phyloP scores from a whole-genome alignment of 768 basidiomycete species.

The Lactarius trivialis region DNA sequence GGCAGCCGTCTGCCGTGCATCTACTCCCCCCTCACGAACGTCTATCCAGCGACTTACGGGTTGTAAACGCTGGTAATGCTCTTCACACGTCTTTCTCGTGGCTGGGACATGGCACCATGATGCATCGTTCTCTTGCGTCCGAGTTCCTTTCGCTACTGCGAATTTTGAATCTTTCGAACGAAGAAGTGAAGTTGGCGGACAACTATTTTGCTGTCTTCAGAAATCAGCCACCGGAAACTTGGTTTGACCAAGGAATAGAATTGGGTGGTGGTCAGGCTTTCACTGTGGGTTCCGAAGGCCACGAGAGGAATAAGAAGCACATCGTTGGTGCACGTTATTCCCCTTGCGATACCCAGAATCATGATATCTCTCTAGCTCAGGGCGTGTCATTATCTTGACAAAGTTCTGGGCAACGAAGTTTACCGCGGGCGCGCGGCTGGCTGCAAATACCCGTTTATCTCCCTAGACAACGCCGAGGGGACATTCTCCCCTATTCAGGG shows the following conservation, averaged over 20 bases:
- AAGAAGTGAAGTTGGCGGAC: constrained; percentile 59
- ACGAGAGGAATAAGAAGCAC: constrained; percentile 49
- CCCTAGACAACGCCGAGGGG: constrained; percentile 1
- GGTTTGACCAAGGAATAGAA: constrained; percentile 59
- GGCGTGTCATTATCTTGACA: constrained; percentile 36
- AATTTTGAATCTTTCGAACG: constrained; percentile 38
- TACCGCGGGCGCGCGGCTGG: constrained; percentile 8
- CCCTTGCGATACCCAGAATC: neutral
- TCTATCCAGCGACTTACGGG: constrained; percentile 47
- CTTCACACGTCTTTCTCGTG: constrained; percentile 57
- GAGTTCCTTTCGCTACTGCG: constrained; percentile 46
- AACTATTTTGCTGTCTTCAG: constrained; percentile 59
- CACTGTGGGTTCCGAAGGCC: constrained; percentile 52
- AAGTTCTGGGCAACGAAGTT: constrained; percentile 18
- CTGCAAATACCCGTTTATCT: constrained; percentile 20
- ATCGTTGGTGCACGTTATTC: constrained; percentile 40
- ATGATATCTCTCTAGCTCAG: constrained; percentile 31
- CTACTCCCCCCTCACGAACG: constrained; percentile 60
- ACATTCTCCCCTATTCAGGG: constrained; percentile 4
- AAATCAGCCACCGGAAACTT: constrained; percentile 50
- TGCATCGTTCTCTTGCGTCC: constrained; percentile 37
- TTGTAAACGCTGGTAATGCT: constrained; percentile 30
- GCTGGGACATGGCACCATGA: constrained; percentile 58
- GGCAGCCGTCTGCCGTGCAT: constrained; percentile 35
- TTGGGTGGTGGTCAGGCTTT: constrained; percentile 57